Conservation (phyloP, 768 basidiomycete genomes). For the Tephrocybe sp. region DNA sequence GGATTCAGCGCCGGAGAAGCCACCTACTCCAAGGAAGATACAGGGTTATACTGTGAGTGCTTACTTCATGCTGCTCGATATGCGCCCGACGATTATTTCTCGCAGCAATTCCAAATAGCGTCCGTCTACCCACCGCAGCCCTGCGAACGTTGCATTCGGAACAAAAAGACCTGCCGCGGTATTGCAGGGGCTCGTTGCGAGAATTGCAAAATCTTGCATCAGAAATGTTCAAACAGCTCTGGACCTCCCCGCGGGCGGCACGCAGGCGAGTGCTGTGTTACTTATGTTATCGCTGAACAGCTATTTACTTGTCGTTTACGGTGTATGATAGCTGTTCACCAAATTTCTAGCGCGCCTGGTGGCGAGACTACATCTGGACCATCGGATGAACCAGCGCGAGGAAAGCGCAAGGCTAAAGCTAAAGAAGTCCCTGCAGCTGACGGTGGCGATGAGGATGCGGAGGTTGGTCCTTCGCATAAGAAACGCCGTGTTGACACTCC, state of each 20-base stretch:
- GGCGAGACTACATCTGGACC: constrained; percentile 7
- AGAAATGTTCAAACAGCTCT: constrained; percentile 45
- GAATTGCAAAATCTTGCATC: constrained; percentile 43
- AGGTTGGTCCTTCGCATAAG: constrained; percentile 29
- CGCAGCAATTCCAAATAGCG: constrained; percentile 11
- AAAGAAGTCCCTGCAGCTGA: constrained; percentile 28
- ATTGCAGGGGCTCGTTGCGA: constrained; percentile 42
- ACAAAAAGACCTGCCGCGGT: constrained; percentile 39
- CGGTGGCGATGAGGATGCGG: constrained; percentile 31
- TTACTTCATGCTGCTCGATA: neutral
- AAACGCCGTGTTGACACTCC: constrained; percentile 26
- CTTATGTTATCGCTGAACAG: neutral
- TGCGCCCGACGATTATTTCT: constrained; percentile 3
- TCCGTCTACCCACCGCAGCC: constrained; percentile 35
- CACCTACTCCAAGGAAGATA: constrained; percentile 21
- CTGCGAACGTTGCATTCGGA: constrained; percentile 43
- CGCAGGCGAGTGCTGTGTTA: constrained; percentile 25
- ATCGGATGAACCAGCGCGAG: constrained; percentile 16
- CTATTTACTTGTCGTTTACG: constrained; percentile 1
- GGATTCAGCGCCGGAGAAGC: constrained; percentile 21
- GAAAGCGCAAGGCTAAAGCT: constrained; percentile 27
- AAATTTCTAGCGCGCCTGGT: constrained; percentile 2
- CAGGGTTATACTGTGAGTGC: constrained; percentile 23
- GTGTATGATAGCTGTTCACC: constrained; percentile 10
- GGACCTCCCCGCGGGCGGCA: constrained; percentile 40